Base-by-base conservation (phyloP, 2,329 filamentous ascomycete species). In the Trichoderma pleuroti region DNA sequence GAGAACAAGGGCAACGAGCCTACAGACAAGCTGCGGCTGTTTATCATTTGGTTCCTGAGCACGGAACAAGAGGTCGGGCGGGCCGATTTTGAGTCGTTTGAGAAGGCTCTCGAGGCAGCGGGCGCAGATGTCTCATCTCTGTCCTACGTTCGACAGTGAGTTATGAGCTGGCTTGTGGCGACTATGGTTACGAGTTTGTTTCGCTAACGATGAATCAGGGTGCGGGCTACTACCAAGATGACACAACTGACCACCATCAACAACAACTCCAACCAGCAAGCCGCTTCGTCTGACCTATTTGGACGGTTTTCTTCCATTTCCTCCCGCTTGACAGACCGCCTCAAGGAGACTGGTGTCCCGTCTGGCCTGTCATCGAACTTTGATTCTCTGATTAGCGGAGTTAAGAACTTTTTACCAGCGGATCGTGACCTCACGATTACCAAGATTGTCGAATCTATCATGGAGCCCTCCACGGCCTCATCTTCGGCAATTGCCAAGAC, bases 321-420 rank as follows among this genome's bases (percentile, higher is more conserved):
- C 12, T 95, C 92, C 56, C 92, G 95, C 49, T 89, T 99, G 5
- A 98, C 96, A 9, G 94, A 98, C 81, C 92, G 94, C 28, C 91
- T 99, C 79, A 97, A 97, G 79, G 95, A 97, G 74, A 94, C 93
- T 5, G 89, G 89, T 36, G 93, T 97, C 21, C 89, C 95, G 1
- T 86, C 87, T 8, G 86, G 85, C 71, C 82, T 90, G 11, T 87
- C 87, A 1, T 90, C 90, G 68, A 98, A 98, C 79, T 93, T 99
- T 77, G 96, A 98, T 80, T 95, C 92, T 34, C 88, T 99, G 56
- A 94, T 98, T 73, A 95, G 93, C 7, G 95, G 95, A 56, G 95
- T 99, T 78, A 99, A 98, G 83, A 98, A 97, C 82, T 97, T 99
- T 82, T 84, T 99, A n/a, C 96, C 97, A 0, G 93, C 90, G 16